Conservation (phyloP, 1,284 basidiomycete genomes). For the Boletus smithii region DNA sequence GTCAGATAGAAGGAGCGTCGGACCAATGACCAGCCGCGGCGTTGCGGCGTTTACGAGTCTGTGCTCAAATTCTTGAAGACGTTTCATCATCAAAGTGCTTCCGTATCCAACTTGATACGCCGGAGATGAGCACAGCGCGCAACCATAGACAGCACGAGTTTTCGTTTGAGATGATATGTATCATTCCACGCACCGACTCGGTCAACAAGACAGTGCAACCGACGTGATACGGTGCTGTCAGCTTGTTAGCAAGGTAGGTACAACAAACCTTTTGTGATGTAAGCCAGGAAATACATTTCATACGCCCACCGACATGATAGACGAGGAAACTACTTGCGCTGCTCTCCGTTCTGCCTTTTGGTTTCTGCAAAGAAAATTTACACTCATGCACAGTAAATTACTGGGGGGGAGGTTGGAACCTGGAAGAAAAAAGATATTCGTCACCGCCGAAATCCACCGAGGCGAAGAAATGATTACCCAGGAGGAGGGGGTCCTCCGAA, state of each 20-base stretch:
- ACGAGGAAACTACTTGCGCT: slow-evolving; percentile 26
- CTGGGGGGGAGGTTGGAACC: slow-evolving; percentile 42
- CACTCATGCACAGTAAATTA: slow-evolving; percentile 16
- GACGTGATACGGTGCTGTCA: slow-evolving; percentile 21
- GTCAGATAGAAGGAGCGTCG: slow-evolving; percentile 28
- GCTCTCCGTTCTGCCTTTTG: slow-evolving; percentile 23
- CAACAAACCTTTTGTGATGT: slow-evolving; percentile 33
- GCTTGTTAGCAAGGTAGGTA: slow-evolving; percentile 26
- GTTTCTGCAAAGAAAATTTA: slow-evolving; percentile 10
- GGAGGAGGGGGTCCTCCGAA: slow-evolving; percentile 78
- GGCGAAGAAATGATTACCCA: slow-evolving; percentile 55
- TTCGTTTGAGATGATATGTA: slow-evolving; percentile 12
- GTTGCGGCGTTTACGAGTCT: slow-evolving; percentile 28
- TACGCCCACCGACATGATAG: slow-evolving; percentile 21
- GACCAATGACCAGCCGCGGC: slow-evolving; percentile 21
- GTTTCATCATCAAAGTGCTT: slow-evolving; percentile 31
- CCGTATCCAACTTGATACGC: slow-evolving; percentile 21
- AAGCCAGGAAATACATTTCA: slow-evolving; percentile 28
- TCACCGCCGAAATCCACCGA: slow-evolving; percentile 11
- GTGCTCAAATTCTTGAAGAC: slow-evolving; percentile 28
- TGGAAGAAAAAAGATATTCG: slow-evolving; percentile 11
- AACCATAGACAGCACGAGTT: slow-evolving; percentile 20
- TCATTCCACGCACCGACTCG: slow-evolving; percentile 24
- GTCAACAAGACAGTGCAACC: slow-evolving; percentile 21
- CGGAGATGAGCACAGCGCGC: slow-evolving; percentile 29